Evolutionary conservation across 225 moss, liverwort and hornwort species (phyloP).

Genomic region (Neckera pumila): DNA sequence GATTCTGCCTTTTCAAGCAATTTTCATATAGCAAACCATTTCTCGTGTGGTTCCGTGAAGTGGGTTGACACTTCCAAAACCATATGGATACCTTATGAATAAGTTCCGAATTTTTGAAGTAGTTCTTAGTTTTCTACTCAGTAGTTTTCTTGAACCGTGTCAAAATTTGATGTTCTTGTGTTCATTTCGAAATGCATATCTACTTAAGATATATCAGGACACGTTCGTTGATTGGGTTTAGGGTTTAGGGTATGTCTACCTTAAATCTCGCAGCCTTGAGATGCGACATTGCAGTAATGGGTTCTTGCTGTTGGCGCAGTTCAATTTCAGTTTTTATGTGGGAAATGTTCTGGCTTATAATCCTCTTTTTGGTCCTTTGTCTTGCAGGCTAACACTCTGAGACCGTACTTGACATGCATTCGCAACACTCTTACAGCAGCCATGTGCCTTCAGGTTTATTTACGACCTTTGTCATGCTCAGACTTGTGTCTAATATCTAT

Average conservation of each 20-base stretch:
- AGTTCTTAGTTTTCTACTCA: background rate
- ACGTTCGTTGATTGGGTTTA: background rate
- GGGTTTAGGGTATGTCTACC: background rate
- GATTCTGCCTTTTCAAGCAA: background rate
- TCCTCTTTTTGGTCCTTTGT: background rate
- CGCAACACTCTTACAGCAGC: slow-evolving; percentile 96
- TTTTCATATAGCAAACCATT: background rate
- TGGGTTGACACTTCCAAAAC: background rate
- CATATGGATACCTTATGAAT: background rate
- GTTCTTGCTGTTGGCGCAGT: background rate
- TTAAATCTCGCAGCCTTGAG: background rate
- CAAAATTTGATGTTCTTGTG: background rate
- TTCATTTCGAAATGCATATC: background rate
- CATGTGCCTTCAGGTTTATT: slow-evolving; percentile 90
- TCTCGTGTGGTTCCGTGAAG: background rate
- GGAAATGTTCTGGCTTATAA: background rate
- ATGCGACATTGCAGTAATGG: background rate
- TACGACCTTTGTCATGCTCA: background rate
- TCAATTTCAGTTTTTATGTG: background rate
- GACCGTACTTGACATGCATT: slow-evolving; percentile 97
- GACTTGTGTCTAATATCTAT: background rate
- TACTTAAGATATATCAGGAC: background rate
- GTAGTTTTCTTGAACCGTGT: background rate
- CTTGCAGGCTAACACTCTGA: slow-evolving; percentile 81
- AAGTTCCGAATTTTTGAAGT: background rate